These are phyloP conservation scores for Coemansia sp. DNA, from an alignment of 192 early-diverging fungal species.

Conservation along the genomic window DNA sequence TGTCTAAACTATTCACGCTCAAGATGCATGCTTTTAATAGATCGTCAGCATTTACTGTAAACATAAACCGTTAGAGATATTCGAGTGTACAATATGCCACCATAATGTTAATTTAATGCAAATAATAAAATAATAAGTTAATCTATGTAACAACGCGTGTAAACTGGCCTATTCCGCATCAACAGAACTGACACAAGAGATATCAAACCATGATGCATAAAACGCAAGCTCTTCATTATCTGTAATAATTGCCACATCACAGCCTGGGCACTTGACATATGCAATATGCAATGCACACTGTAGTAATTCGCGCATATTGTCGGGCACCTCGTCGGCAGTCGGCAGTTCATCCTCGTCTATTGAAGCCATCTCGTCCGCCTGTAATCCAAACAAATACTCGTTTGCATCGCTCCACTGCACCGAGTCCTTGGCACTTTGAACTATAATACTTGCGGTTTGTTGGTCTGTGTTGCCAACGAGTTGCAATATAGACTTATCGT, in stretches of 20 bases:
- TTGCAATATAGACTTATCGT: neutral
- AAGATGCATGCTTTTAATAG: too few species aligned
- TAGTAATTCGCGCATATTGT: constrained; percentile 19
- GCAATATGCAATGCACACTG: constrained; percentile 21
- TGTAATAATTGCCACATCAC: constrained; percentile 16
- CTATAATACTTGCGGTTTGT: neutral
- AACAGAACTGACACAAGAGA: neutral
- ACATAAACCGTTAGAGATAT: too few species aligned
- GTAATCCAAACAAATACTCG: constrained; percentile 9
- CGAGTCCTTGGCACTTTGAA: neutral
- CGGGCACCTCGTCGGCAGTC: constrained; percentile 30
- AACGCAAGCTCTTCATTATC: constrained; percentile 40
- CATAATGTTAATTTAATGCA: too few species aligned
- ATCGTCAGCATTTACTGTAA: too few species aligned
- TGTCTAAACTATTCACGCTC: too few species aligned
- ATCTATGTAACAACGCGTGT: neutral
- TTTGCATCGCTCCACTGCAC: constrained; percentile 25
- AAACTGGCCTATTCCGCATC: too few species aligned
- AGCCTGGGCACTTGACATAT: constrained; percentile 3
- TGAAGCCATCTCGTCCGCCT: neutral
- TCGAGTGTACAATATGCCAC: too few species aligned
- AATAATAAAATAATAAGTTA: neutral
- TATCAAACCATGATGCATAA: constrained; percentile 45
- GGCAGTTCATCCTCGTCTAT: constrained; percentile 37
- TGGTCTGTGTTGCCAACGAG: neutral